Base-by-base conservation (phyloP, 2,329 filamentous ascomycete species). In the Lanzia echinophila region DNA sequence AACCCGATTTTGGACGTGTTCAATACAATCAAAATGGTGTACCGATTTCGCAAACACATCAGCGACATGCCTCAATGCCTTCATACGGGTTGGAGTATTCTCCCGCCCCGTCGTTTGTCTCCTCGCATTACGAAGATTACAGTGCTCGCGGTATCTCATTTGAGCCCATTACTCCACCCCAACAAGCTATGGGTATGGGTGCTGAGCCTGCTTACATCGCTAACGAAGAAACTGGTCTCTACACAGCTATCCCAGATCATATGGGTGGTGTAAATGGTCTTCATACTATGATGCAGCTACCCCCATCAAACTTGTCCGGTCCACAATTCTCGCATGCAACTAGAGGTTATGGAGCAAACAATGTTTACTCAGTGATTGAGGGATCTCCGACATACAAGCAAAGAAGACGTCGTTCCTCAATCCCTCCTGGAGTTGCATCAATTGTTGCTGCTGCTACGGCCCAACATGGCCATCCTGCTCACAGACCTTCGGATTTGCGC, bases 341-440 rank as follows among this genome's bases (percentile, higher is more conserved):
- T 24, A 78, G 85, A 60, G 75, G 78, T 38, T 89, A 89, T 62
- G 79, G 78, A 56, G 69, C 76, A 43, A 87, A 86, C 71, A 95
- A 90, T 69, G 88, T 94, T 63, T 96, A 95, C 76, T 92, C 90
- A 47, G 91, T 96, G 47, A 94, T 97, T 68, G 94, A 99, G 75
- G 94, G 94, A 47, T 99, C 94, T 28, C 94, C 94, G 12, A 97
- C 94, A 36, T 99, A 99, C 76, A 99, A 99, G 81, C 94, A 97
- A 77, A 84, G 94, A 65, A 83, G 94, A 70, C 84, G 94, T 62
- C 87, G 94, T 59, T 96, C 94, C 34, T 97, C 92, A 41, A 90
- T 97, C 59, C 90, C 92, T 22, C 86, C 88, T 12, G 83, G 86
- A 62, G 82, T 90, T 69, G 78, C 80, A 55, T 81, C 80, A 43